Percentiles rank a stretch among this genome's conserved stretches.
Conservation (phyloP, 2,329 filamentous ascomycete genomes). For the Trichophaea hybrida region DNA sequence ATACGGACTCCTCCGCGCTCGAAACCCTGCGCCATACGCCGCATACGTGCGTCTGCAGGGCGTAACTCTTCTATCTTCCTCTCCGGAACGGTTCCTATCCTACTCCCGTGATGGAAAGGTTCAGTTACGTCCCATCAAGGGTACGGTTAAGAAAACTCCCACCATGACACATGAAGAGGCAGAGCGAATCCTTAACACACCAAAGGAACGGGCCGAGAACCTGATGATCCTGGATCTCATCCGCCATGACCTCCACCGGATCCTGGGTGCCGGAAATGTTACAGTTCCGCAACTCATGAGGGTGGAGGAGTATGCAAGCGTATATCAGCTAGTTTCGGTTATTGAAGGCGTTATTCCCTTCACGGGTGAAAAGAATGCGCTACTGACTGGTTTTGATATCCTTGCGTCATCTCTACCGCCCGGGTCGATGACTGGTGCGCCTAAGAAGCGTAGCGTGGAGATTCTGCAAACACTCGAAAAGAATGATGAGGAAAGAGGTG, state of each 20-base stretch:
- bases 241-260: slow-evolving; percentile 80
- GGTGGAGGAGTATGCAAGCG: slow-evolving; percentile 80
- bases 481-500: slow-evolving; percentile 42
- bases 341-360: slow-evolving; percentile 53
- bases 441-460: slow-evolving; percentile 84
- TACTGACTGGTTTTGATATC: slow-evolving; percentile 55
- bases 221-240: slow-evolving; percentile 97
- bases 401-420: slow-evolving; percentile 67
- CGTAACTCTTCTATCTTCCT: slow-evolving; percentile 64
- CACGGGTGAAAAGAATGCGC: background rate
- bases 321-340: slow-evolving; percentile 83
- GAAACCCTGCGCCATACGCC: slow-evolving; percentile 72
- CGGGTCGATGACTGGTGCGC: slow-evolving; percentile 91
- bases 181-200: slow-evolving; percentile 54
- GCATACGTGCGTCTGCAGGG: slow-evolving; percentile 60
- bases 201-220: slow-evolving; percentile 90
- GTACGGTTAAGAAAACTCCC: slow-evolving; percentile 69
- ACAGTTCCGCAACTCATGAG: slow-evolving; percentile 62
- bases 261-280: slow-evolving; percentile 55
- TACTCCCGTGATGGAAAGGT: slow-evolving; percentile 48
- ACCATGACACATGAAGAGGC: slow-evolving; percentile 53
- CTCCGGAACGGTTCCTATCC: slow-evolving; percentile 76
- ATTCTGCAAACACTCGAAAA: slow-evolving; percentile 56
- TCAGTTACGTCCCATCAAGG: slow-evolving; percentile 89
- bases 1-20: slow-evolving; percentile 53